phyloP scores from a whole-genome alignment of 2,329 filamentous ascomycete species.

The Paecilomyces fulvus region DNA sequence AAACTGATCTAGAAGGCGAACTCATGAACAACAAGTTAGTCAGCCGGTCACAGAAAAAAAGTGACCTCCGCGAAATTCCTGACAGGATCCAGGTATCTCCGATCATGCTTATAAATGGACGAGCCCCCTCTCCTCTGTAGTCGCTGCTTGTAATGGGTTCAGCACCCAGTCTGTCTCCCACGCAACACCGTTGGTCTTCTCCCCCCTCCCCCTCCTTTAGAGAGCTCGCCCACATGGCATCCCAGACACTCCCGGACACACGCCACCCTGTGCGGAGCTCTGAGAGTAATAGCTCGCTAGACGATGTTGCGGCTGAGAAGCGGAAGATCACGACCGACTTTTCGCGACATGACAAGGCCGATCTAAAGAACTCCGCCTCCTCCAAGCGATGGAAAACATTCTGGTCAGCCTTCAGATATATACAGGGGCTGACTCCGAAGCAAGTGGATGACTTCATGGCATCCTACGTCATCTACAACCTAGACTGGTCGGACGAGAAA shows the following conservation, averaged over 20 bases:
- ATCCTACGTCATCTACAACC: constrained; percentile 49
- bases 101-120: not conserved
- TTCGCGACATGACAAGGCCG: constrained; percentile 7
- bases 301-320: constrained; percentile 16
- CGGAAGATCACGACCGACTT: constrained; percentile 10
- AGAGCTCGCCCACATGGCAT: not conserved
- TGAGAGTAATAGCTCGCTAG: constrained; percentile 17
- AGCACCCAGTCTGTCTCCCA: not conserved
- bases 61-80: not conserved
- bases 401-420: constrained; percentile 42
- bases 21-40: not conserved
- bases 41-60: not conserved
- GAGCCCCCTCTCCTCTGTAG: not conserved
- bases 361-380: constrained; percentile 38
- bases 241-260: not conserved
- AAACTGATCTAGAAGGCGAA: not conserved
- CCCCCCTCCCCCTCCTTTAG: not conserved
- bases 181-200: not conserved
- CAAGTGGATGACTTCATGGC: constrained; percentile 50
- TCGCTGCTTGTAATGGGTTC: not conserved
- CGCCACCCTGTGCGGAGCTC: constrained; percentile 16
- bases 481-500: constrained; percentile 46
- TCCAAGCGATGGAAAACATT: constrained; percentile 45
- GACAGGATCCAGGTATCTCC: not conserved
- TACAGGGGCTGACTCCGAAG: constrained; percentile 41